phyloP scores from a whole-genome alignment of 192 early-diverging fungal species.

The Mortierella claussenii region DNA sequence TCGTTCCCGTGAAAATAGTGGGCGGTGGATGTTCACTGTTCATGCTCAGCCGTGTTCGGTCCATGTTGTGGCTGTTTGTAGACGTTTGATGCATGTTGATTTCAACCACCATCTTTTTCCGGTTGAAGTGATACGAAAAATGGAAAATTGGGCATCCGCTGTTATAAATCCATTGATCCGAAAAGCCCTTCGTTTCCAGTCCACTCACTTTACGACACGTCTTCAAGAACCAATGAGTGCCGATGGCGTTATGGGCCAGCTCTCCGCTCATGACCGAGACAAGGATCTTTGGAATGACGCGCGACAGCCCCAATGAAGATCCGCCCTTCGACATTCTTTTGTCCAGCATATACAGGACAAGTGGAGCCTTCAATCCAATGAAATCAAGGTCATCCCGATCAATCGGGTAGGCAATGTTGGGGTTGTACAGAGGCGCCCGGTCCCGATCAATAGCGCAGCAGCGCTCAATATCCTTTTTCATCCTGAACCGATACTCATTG shows the following conservation, averaged over 20 bases:
- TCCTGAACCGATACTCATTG: conserved; percentile 88
- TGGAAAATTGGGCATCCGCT: conserved; percentile 91
- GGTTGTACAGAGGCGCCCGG: conserved; percentile 86
- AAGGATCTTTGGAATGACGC: conserved; percentile 85
- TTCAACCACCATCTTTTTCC: conserved; percentile 97
- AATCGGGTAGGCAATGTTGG: conserved; percentile 60
- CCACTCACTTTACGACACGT: conserved; percentile 89
- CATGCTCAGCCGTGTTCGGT: conserved; percentile 21
- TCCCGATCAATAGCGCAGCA: conserved; percentile 87
- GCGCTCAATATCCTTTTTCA: conserved; percentile 87
- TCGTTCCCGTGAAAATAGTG: conserved; percentile 65
- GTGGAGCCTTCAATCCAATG: conserved; percentile 82
- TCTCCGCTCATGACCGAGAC: conserved; percentile 78
- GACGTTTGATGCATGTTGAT: conserved; percentile 82
- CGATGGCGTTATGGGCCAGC: conserved; percentile 65
- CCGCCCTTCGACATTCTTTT: conserved; percentile 83
- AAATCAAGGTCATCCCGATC: conserved; percentile 77
- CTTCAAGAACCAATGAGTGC: conserved; percentile 80
- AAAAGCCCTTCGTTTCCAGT: conserved; percentile 79
- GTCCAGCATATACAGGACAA: conserved; percentile 95
- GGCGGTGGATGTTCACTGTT: conserved; percentile 37
- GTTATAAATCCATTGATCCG: conserved; percentile 95
- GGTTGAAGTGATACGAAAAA: conserved; percentile 87
- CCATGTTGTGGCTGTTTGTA: conserved; percentile 61
- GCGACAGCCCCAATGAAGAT: conserved; percentile 73